These are phyloP conservation scores for Chalciporus sp. DNA, from an alignment of 1,284 basidiomycete genomes.

Conservation along the genomic window DNA sequence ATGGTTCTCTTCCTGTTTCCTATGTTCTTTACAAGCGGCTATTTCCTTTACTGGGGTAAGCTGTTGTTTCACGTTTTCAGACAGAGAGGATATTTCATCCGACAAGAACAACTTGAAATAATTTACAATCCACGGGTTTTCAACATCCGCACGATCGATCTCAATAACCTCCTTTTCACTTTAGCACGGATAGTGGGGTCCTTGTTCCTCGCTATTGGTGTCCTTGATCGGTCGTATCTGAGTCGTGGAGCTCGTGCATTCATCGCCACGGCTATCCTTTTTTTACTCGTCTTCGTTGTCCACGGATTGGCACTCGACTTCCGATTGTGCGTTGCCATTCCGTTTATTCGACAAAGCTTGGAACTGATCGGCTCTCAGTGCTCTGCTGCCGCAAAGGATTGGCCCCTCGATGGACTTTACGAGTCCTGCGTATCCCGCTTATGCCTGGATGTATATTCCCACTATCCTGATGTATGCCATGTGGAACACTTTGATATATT, in stretches of 20 bases:
- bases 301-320: slow-evolving; percentile 46
- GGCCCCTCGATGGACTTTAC: slow-evolving; percentile 25
- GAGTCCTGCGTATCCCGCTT: slow-evolving; percentile 34
- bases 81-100: slow-evolving; percentile 31
- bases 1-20: neutral
- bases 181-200: slow-evolving; percentile 41
- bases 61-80: slow-evolving; percentile 15
- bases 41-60: neutral
- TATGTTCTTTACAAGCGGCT: neutral
- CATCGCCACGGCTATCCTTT: slow-evolving; percentile 46
- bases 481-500: slow-evolving; percentile 47
- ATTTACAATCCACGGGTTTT: slow-evolving; percentile 52
- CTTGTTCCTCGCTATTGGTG: slow-evolving; percentile 38
- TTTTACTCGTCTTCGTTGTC: slow-evolving; percentile 50
- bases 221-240: slow-evolving; percentile 46
- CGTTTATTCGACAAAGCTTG: too few species aligned
- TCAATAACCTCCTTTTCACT: slow-evolving; percentile 36
- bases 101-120: slow-evolving; percentile 50
- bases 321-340: too few species aligned
- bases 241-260: slow-evolving; percentile 52
- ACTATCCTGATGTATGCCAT: slow-evolving; percentile 44
- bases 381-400: too few species aligned
- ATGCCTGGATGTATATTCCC: slow-evolving; percentile 43
- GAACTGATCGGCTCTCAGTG: too few species aligned
- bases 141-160: slow-evolving; percentile 38